Evolutionary conservation across 139 green algal genomes (phyloP).

Genomic region (Asterochloris sp.): DNA sequence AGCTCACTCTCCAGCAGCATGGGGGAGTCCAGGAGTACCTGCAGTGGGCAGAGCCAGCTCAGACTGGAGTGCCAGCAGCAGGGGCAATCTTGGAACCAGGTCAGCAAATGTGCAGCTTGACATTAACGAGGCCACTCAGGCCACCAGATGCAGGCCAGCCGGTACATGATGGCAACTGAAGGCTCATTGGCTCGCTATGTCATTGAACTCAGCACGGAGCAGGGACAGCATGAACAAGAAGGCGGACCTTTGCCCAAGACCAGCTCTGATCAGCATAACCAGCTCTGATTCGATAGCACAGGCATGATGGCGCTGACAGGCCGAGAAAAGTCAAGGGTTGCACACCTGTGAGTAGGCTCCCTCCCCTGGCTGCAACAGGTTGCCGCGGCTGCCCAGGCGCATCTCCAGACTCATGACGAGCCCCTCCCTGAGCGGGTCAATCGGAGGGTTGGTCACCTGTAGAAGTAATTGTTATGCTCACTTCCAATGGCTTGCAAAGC

Average conservation of each 20-base stretch:
- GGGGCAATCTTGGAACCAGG: too few relatives aligned
- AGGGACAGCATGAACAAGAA: too few relatives aligned
- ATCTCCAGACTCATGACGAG: slow-evolving; percentile 98
- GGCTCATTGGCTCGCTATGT: too few relatives aligned
- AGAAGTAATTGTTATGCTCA: too few relatives aligned
- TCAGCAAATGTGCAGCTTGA: too few relatives aligned
- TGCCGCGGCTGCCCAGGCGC: slow-evolving; percentile 89
- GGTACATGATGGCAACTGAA: too few relatives aligned
- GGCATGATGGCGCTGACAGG: background rate
- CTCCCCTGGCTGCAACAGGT: slow-evolving; percentile 83
- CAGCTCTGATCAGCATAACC: too few relatives aligned
- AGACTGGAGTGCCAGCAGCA: background rate
- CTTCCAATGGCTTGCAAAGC: background rate
- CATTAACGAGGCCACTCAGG: too few relatives aligned
- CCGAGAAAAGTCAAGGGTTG: background rate
- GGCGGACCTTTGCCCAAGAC: too few relatives aligned
- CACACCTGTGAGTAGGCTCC: slow-evolving; percentile 73
- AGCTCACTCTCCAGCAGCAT: slow-evolving; percentile 93
- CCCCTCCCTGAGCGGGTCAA: slow-evolving; percentile 97
- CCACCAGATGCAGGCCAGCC: too few relatives aligned
- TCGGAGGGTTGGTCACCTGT: slow-evolving; percentile 97
- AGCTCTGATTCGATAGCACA: too few relatives aligned
- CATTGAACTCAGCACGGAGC: too few relatives aligned
- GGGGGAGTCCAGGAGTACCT: slow-evolving; percentile 79
- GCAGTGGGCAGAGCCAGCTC: slow-evolving; percentile 1